Percentiles rank a stretch among this genome's conserved stretches.
These are phyloP conservation scores for Yamadazyma triangularis DNA, from an alignment of 1,139 yeast genomes.

Conservation along the genomic window DNA sequence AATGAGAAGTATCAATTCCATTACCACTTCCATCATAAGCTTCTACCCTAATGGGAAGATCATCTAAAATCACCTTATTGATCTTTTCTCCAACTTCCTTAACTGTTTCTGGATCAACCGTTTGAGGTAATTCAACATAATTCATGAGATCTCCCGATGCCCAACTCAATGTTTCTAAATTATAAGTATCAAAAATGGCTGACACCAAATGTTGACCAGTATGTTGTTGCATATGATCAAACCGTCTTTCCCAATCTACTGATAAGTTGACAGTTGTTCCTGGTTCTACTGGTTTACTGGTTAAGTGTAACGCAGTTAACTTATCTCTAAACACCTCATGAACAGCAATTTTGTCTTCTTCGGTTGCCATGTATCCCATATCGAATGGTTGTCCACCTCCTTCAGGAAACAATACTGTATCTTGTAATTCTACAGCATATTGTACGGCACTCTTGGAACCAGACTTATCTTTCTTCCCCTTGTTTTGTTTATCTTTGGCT, in stretches of 20 bases:
- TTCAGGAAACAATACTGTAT: conserved; percentile 80
- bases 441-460: conserved; percentile 5
- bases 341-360: conserved; percentile 36
- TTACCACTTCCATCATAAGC: conserved; percentile 46
- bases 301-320: conserved; percentile 65
- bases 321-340: conserved; percentile 59
- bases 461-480: conserved; percentile 19
- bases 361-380: conserved; percentile 39
- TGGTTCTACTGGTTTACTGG: conserved; percentile 44
- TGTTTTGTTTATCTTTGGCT: conserved; percentile 35
- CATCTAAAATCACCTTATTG: conserved; percentile 52
- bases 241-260: conserved; percentile 69
- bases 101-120: conserved; percentile 51
- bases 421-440: conserved; percentile 68
- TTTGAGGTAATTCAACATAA: conserved; percentile 69
- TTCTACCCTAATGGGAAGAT: conserved; percentile 54
- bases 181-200: conserved; percentile 65
- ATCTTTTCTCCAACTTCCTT: conserved; percentile 49
- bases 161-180: conserved; percentile 74
- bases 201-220: conserved; percentile 86
- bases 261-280: conserved; percentile 56
- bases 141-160: conserved; percentile 70
- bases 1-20: conserved; percentile 39
- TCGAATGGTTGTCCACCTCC: conserved; percentile 93
- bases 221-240: conserved; percentile 89